Evolutionary conservation across 805 yeast genomes (phyloP).

Genomic region (Candida multigemmis): DNA sequence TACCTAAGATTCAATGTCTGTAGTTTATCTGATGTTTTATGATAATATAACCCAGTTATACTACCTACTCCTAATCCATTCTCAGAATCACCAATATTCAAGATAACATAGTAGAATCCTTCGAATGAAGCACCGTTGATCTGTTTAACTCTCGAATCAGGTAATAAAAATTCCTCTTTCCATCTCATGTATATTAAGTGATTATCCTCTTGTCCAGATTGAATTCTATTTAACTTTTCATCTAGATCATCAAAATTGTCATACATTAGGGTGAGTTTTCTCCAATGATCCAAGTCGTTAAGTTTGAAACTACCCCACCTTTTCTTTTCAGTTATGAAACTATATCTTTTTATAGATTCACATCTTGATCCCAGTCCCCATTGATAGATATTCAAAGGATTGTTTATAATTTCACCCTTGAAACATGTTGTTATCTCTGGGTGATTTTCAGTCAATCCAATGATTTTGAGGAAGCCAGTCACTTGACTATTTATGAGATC

Average conservation of each 20-base stretch:
- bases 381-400: conserved; percentile 21
- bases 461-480: conserved; percentile 57
- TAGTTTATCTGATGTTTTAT: conserved; percentile 65
- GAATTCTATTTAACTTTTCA: conserved; percentile 17
- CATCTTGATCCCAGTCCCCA: conserved; percentile 9
- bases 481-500: conserved; percentile 43
- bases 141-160: conserved; percentile 60
- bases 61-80: conserved; percentile 43
- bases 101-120: conserved; percentile 84
- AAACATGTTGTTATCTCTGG: conserved; percentile 65
- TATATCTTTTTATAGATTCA: conserved; percentile 17
- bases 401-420: conserved; percentile 61
- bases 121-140: conserved; percentile 77
- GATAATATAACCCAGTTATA: conserved; percentile 76
- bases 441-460: conserved; percentile 53
- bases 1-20: conserved; percentile 66
- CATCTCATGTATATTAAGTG: conserved; percentile 74
- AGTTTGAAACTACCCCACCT: conserved; percentile 43
- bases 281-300: conserved; percentile 44
- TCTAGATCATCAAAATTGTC: conserved; percentile 36
- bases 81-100: conserved; percentile 47
- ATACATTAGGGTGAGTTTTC: conserved; percentile 35
- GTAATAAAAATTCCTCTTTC: conserved; percentile 85
- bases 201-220: conserved; percentile 18
- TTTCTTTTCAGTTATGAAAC: conserved; percentile 49